phyloP scores from a whole-genome alignment of 176 grass and related monocot genomes.

The Avena atlantica region DNA sequence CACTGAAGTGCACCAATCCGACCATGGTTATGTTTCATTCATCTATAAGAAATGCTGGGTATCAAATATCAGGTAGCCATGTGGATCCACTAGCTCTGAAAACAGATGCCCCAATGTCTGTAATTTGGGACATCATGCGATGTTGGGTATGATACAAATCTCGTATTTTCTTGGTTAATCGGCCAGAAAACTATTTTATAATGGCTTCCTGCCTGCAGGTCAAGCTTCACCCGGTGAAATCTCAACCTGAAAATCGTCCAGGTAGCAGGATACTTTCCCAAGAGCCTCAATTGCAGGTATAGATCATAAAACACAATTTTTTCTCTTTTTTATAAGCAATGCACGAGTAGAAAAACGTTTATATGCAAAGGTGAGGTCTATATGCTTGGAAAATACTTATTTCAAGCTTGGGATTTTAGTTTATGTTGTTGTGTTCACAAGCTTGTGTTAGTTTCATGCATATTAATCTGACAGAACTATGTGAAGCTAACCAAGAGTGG shows the following conservation, averaged over 20 bases:
- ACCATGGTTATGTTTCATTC: conserved; percentile 50
- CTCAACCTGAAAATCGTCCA: conserved; percentile 46
- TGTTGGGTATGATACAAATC: conserved; percentile 50
- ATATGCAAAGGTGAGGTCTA: neutral
- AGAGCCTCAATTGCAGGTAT: conserved; percentile 56
- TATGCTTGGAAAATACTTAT: conserved; percentile 1
- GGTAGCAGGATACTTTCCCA: conserved; percentile 55
- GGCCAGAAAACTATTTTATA: neutral
- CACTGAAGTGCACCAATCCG: conserved; percentile 60
- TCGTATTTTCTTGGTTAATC: conserved; percentile 10
- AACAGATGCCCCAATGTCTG: conserved; percentile 59
- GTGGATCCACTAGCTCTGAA: conserved; percentile 61
- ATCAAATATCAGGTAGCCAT: conserved; percentile 60
- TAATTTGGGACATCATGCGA: conserved; percentile 70
- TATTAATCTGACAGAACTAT: neutral
- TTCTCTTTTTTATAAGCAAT: neutral
- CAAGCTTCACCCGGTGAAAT: conserved; percentile 57
- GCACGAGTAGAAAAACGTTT: neutral
- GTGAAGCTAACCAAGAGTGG: neutral
- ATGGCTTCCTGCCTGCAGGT: conserved; percentile 42
- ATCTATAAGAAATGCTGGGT: conserved; percentile 63
- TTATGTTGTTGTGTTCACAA: too few species aligned
- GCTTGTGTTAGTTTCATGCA: too few species aligned
- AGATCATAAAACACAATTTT: conserved; percentile 12
- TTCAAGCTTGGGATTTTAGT: neutral